Evolutionary conservation across 768 basidiomycete genomes (phyloP).

Genomic region (Mycena capillaripes): DNA sequence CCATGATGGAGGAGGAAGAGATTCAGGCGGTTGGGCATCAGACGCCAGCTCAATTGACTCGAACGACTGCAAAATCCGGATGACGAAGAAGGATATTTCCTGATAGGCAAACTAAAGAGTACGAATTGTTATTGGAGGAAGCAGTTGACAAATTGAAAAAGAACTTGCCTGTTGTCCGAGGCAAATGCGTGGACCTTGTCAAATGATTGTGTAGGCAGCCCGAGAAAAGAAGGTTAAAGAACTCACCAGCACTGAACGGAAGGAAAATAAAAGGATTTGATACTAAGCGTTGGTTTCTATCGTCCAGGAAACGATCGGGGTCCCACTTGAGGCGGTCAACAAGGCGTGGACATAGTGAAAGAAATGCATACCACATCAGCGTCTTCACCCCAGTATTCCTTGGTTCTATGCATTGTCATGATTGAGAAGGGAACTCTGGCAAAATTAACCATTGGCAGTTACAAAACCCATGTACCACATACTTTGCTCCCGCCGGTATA

Average conservation of each 20-base stretch:
- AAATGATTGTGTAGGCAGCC: not conserved
- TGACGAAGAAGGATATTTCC: conserved; percentile 1
- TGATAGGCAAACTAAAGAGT: not conserved
- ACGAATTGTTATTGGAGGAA: not conserved
- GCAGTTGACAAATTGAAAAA: not conserved
- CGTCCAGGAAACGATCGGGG: conserved; percentile 8
- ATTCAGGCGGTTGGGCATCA: conserved; percentile 1
- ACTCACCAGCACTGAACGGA: conserved; percentile 10
- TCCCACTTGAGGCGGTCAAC: not conserved
- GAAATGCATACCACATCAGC: not conserved
- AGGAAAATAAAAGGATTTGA: conserved; percentile 14
- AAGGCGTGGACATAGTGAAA: not conserved
- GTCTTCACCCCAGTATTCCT: conserved; percentile 7
- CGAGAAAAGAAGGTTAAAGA: not conserved
- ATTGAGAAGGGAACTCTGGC: not conserved
- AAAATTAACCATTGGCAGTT: not conserved
- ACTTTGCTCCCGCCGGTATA: conserved; percentile 3
- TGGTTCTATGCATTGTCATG: not conserved
- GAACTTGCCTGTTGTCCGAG: conserved; percentile 9
- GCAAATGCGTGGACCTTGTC: not conserved
- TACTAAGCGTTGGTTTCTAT: not conserved
- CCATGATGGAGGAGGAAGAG: conserved; percentile 4
- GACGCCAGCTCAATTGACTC: conserved; percentile 2
- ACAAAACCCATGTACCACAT: not conserved
- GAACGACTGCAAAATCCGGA: conserved; percentile 6